These are phyloP conservation scores for Musa acuminata DNA, from an alignment of 176 grass and related monocot genomes.

Conservation along the genomic window DNA sequence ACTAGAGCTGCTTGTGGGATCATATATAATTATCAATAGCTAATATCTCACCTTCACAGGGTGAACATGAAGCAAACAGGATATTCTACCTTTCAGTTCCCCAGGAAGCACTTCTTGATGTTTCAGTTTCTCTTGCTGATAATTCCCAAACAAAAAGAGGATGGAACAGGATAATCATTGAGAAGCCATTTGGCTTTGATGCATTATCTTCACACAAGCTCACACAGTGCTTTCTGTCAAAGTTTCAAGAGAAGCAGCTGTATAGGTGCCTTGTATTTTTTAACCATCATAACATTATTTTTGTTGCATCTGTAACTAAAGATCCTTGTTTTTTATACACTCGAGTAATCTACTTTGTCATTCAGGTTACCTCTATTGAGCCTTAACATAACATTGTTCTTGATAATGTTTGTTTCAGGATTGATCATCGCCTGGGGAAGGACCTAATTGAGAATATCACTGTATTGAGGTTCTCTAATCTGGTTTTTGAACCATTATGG, in stretches of 20 bases:
- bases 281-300: slow-evolving; percentile 3
- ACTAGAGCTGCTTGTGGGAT: background rate
- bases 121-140: slow-evolving; percentile 62
- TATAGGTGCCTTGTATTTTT: slow-evolving; percentile 46
- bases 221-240: slow-evolving; percentile 63
- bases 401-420: slow-evolving; percentile 32
- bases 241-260: slow-evolving; percentile 78
- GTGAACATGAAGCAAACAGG: slow-evolving; percentile 52
- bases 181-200: slow-evolving; percentile 97
- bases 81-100: slow-evolving; percentile 98
- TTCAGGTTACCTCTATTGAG: background rate
- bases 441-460: slow-evolving; percentile 95
- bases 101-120: slow-evolving; percentile 88
- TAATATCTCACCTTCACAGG: slow-evolving; percentile 34
- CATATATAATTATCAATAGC: background rate
- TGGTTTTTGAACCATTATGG: slow-evolving; percentile 96
- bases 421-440: slow-evolving; percentile 91
- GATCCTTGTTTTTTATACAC: background rate
- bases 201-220: slow-evolving; percentile 48
- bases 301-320: background rate
- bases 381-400: slow-evolving; percentile 1
- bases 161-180: slow-evolving; percentile 96
- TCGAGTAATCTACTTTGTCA: background rate
- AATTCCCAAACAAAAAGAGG: slow-evolving; percentile 49
- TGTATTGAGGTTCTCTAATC: slow-evolving; percentile 92